Evolutionary conservation across 140 eudicot genomes (phyloP), one percentile per base, ranked within the genome.

Genomic region (Oenanthe javanica): DNA sequence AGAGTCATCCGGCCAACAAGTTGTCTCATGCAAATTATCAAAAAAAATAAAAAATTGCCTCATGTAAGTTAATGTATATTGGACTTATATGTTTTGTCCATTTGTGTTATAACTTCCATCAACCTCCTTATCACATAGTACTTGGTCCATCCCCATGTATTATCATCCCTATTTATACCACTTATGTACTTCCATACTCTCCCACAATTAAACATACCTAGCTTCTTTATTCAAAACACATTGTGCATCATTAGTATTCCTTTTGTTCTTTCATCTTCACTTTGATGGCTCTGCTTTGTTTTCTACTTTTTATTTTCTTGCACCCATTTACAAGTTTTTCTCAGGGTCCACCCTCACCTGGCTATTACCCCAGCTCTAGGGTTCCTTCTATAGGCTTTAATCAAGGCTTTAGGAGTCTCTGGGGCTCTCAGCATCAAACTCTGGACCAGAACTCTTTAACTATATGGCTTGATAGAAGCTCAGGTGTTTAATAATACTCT

Each of bases 351-450:
- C 94, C 97, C 77, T 89, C 96, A 31, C 92, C 94, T 16, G 97
- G 96, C 74, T 91, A 82, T 87, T 93, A 89, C 88, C 97, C 96
- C 25, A 89, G 97, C 51, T 89, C 96, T 15, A 91, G 86, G 80
- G 64, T 91, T 43, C 67, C 74, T n/a, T 83, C 92, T 23, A 31
- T 86, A 75, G 86, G 84, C 66, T 93, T 93, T 82, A 79, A 50
- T 78, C 90, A 85, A 79, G 90, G 80, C 10, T 93, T 84, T 49
- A 79, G 78, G 10, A 93, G 66, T 72, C 80, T 85, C 40, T 93
- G 97, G 97, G 97, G 97, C 18, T 82, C 94, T 51, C 94, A 89
- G 51, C 96, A 93, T 82, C 97, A 93, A 38, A 79, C 85, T 16
- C 40, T 91, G 11, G 91, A 91, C 77, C 88, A 86, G 46, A 85